Percentiles rank a stretch among this genome's conserved stretches.
Conservation (phyloP, 2,329 filamentous ascomycete species). For the Tricladium varicosporioides region DNA sequence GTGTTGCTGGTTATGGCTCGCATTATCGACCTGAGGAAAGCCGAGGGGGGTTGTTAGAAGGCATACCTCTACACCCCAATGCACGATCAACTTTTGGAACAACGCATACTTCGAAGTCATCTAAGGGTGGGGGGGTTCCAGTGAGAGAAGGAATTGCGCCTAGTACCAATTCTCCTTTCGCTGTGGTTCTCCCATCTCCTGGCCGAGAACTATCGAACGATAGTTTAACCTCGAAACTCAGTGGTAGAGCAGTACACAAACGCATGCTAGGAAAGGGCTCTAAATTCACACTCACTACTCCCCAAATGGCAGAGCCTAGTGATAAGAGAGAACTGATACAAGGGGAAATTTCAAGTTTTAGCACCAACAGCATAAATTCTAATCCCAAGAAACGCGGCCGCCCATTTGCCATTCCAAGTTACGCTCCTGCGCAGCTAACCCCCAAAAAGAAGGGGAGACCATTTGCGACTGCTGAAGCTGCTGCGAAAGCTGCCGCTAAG, state of each 20-base stretch:
- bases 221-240: background rate
- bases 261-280: too few species aligned
- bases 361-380: background rate
- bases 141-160: background rate
- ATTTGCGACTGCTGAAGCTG: background rate
- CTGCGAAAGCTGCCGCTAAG: conserved; percentile 10
- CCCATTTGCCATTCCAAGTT: conserved; percentile 6
- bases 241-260: too few species aligned
- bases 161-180: background rate
- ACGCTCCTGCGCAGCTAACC: background rate
- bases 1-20: too few species aligned
- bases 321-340: background rate
- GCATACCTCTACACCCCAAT: too few species aligned
- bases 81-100: background rate
- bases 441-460: conserved; percentile 18
- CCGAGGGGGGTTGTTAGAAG: too few species aligned
- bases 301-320: background rate
- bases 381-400: conserved; percentile 16
- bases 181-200: conserved; percentile 1
- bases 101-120: background rate
- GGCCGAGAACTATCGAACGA: background rate
- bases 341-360: background rate
- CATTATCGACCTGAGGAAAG: too few species aligned
- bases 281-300: background rate
- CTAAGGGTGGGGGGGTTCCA: background rate